Evolutionary conservation across 768 basidiomycete species (phyloP), one percentile per base, ranked within the genome.

Genomic region (Xerocomellus dryophilus): DNA sequence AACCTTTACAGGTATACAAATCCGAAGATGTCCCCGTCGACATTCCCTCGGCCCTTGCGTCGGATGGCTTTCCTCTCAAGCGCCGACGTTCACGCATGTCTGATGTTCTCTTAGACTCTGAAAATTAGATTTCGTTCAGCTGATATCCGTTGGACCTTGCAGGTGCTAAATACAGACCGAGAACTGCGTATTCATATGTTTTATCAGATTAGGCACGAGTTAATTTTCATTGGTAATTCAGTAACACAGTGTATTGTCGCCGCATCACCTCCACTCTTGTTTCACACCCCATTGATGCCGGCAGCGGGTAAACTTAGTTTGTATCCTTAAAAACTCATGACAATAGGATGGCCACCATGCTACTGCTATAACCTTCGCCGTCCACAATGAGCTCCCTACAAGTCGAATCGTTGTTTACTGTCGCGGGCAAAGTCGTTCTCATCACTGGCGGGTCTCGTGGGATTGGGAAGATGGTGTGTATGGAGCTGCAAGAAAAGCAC

Each of bases 401-500:
- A 48, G 58, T 61, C 3, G 56, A 67, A 14, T 71, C 69, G 34
- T 63, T 81, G 17, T 85, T 85, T 63, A 61, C 73, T 55, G 82
- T 85, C 52, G 65, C 75, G 32, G 79, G 71, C 23, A 81, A 78
- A 54, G 73, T 80, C 15, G 82, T 84, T 5, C 73, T 88, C 21
- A 76, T 85, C 36, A 86, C 84, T 4, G 86, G 86, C 7, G 86
- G 85, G 11, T 82, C 80, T 27, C 73, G 82, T 53, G 85, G 85
- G 6, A 78, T 86, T 29, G 84, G 86, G 5, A 85, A 82, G 71
- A 83, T 83, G 81, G 81, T 78, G 46, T 56, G 73, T 67, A 15
- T 31, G 15, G 43, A 11, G 3, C 21, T 40, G 11, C 48, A 32
- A 38, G 39, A 42, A 39, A 29, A 34, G 20, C 18, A n/a, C 18